Evolutionary conservation across 352 stramenopile genomes (phyloP), one percentile per base, ranked within the genome.

Genomic region (Phytophthora megakarya): DNA sequence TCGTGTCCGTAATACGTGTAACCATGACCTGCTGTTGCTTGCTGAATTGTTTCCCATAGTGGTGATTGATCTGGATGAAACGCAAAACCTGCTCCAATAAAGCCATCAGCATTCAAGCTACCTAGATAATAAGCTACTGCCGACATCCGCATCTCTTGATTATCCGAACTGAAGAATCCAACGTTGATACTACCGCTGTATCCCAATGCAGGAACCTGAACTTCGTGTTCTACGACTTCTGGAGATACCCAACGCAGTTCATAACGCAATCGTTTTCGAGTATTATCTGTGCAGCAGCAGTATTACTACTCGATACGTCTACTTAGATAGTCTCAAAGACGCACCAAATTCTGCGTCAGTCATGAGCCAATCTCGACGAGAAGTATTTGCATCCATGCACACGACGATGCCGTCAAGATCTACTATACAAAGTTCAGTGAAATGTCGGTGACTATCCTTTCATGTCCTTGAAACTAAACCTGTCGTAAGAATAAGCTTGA

Each of bases 41-140:
- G n/a, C 16, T 66, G 26, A 8, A 81, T 56, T 33, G 71, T 65
- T 21, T 65, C 60, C 79, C 80, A 89, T 25, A 86, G 62, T 21
- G 69, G 65, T 8, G 81, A 83, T 12, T 66, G 47, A 4, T 55
- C 32, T 1, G 62, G 55, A 15, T 70, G 68, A 22, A 74, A 79
- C 9, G 70, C 66, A 43, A 83, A 81, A 1, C 81, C 74, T 19
- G 84, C 54, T 11, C 81, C 80, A 42, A 91, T 73, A 56, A 91
- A 91, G 0, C 81, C 80, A 35, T 67, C 70, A 5, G 78, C 76
- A 3, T 69, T 51, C 1, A 75, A 64, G 22, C 76, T 75, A 16
- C 75, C 80, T 32, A 90, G 61, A 55, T 88, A 86, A 48, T 78
- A 84, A 26, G 78, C 69, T 23, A 89, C 65, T 16, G 79, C 73